Evolutionary conservation across 2,329 filamentous ascomycete species (phyloP), one percentile per base, ranked within the genome.

Genomic region (Aureobasidium leucospermi): DNA sequence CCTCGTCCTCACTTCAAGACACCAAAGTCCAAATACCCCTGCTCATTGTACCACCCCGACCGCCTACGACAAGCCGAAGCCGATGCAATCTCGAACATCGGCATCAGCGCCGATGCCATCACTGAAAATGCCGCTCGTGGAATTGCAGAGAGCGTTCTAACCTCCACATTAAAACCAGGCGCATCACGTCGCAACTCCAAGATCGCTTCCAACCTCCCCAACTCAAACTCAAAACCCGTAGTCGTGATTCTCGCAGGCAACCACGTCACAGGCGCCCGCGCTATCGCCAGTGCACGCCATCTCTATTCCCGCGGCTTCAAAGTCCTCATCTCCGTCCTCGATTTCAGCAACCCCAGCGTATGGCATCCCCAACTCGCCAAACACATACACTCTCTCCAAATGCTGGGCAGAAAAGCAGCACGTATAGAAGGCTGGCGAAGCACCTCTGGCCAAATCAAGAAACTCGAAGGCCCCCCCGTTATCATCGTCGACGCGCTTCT

Each of bases 51-150:
- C 51, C 81, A 79, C 46, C 83, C 60, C 7, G 62, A 61, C 8
- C 93, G 6, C 78, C 94, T 41, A 90, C 96, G 69, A 94, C 96
- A 84, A 82, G 96, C 97, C 1, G 94, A 97, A 74, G 92, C 94
- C 67, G 89, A 95, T 59, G 91, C 92, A 0, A 87, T 91, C 61
- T 87, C 89, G 43, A 91, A 96, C 65, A 84, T 95, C 60, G 91
- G 91, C 5, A 79, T 97, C 48, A 89, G 87, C 0, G 90, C 96
- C 70, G 90, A 94, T 57, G 86, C 96, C 72, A 90, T 97, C 78
- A 86, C 90, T 0, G 94, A 97, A 69, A 96, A 93, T 69, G 89
- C 92, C 1, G 93, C 89, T 16, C 85, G 93, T 29, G 89, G 90
- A 45, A 89, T 97, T 62, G 91, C 92, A 4, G 88, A 96, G 73